Conservation (phyloP, 371 early-diverging fungal genomes). For the Saksenaea oblongispora region DNA sequence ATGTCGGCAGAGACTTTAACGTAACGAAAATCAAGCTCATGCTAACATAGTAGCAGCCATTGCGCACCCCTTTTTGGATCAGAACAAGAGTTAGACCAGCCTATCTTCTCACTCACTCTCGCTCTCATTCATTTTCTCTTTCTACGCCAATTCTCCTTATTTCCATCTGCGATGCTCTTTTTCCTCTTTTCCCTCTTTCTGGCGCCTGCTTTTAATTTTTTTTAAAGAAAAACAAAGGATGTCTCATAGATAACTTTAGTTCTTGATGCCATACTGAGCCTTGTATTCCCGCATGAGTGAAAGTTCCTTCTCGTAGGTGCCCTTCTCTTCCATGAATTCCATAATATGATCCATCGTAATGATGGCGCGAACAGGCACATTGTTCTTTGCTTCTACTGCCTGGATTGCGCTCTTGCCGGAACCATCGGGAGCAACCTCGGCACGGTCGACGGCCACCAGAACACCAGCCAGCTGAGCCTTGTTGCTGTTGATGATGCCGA, state of each 20-base stretch:
- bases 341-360: slow-evolving; percentile 87
- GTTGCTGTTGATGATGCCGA: slow-evolving; percentile 72
- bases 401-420: slow-evolving; percentile 89
- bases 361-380: slow-evolving; percentile 82
- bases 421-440: slow-evolving; percentile 75
- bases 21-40: not conserved
- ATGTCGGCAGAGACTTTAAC: not conserved
- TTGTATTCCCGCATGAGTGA: slow-evolving; percentile 73
- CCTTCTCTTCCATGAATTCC: slow-evolving; percentile 84
- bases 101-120: not conserved
- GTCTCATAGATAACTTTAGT: slow-evolving; percentile 18
- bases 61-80: not conserved
- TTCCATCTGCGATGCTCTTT: not conserved
- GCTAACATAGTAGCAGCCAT: not conserved
- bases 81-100: slow-evolving; percentile 1
- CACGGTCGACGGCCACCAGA: slow-evolving; percentile 91
- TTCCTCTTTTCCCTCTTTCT: not conserved
- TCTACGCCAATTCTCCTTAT: not conserved
- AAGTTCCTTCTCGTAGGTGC: slow-evolving; percentile 65
- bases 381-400: slow-evolving; percentile 82
- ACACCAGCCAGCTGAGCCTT: slow-evolving; percentile 78
- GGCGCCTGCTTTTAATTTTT: not conserved
- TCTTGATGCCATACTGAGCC: slow-evolving; percentile 66
- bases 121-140: slow-evolving; percentile 5
- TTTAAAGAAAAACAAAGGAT: not conserved